Conservation (phyloP, 2,329 filamentous ascomycete species). For the Colletotrichum musicola region DNA sequence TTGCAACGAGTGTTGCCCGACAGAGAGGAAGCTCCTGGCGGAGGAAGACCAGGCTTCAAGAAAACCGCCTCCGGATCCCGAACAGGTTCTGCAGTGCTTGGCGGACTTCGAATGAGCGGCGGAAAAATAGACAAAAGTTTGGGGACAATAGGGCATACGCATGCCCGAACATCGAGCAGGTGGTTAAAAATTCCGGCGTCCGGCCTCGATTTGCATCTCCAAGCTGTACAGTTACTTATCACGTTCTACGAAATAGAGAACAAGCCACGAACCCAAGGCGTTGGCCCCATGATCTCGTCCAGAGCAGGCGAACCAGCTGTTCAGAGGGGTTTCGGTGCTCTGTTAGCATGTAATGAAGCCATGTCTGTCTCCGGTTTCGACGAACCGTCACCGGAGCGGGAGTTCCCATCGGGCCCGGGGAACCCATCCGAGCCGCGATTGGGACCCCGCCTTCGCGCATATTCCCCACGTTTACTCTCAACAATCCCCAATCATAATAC, state of each 20-base stretch:
- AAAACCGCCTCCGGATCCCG: background rate
- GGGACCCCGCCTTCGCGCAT: conserved; percentile 6
- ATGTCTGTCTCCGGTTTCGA: too few relatives aligned
- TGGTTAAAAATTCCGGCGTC: conserved; percentile 9
- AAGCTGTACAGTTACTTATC: conserved; percentile 31
- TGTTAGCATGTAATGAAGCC: background rate
- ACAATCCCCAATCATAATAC: conserved; percentile 9
- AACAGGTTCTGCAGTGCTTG: conserved; percentile 4
- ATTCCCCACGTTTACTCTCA: conserved; percentile 11
- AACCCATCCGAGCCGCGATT: background rate
- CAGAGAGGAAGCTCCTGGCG: conserved; percentile 5
- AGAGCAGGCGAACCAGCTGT: background rate
- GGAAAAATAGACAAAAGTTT: conserved; percentile 36
- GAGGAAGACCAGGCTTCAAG: conserved; percentile 7
- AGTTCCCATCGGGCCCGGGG: background rate
- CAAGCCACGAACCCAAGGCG: conserved; percentile 15
- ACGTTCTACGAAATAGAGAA: conserved; percentile 24
- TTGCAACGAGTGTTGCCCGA: conserved; percentile 11
- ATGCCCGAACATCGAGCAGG: conserved; percentile 17
- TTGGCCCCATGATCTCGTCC: background rate
- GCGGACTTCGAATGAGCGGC: conserved; percentile 9
- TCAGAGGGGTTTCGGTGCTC: background rate
- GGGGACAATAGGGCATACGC: conserved; percentile 27
- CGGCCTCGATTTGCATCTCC: conserved; percentile 11
- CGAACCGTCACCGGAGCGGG: background rate